Base-by-base conservation (phyloP, 2,329 filamentous ascomycete genomes). In the Clarireedia monteithiana region DNA sequence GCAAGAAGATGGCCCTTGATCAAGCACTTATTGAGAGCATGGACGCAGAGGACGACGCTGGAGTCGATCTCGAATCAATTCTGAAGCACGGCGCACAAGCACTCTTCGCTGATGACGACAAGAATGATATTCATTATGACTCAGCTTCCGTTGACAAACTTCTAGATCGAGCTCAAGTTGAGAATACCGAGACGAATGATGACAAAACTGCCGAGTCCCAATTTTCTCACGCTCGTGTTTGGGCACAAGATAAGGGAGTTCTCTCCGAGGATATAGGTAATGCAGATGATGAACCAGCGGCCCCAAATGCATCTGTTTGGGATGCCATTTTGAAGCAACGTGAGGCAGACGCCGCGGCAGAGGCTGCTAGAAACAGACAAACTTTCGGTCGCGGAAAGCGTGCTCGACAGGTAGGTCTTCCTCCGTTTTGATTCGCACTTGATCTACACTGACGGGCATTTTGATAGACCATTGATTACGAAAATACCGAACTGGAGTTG, bases 1-100 rank as follows among this genome's bases (percentile, higher is more conserved):
- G 90, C 64, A 95, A 89, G 72, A 99, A 99, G 74, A 90, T 99
- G 83, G 90, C 90, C 0, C 80, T 99, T 0, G 94, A 99, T 65
- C 91, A 97, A 70, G 88, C 94, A 1, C 80, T 99, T 20, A 96
- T 99, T 58, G 91, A 97, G 68, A 86, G 84, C 53, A 90, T 99
- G 82, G 89, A 91, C 56, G 82, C 84, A 2, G 85, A 91, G n/a
- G 87, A 94, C 47, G 82, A 92, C 39, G 84, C 82, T 7, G 84
- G 84, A 6, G 79, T 87, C 58, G 91, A 97, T 66, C 73, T 97
- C 4, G 91, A 95, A 64, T 89, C 88, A 0, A 91, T 97, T 58
- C 77, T 99, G 40, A 87, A 86, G 62, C 88, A 95, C 66, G 94
- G 94, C 53, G 91, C 92, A 0, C 84, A 88, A 57, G 88, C 91